These are phyloP conservation scores for Geotrichum restrictum DNA, from an alignment of 1,139 yeast species.

Conservation along the genomic window DNA sequence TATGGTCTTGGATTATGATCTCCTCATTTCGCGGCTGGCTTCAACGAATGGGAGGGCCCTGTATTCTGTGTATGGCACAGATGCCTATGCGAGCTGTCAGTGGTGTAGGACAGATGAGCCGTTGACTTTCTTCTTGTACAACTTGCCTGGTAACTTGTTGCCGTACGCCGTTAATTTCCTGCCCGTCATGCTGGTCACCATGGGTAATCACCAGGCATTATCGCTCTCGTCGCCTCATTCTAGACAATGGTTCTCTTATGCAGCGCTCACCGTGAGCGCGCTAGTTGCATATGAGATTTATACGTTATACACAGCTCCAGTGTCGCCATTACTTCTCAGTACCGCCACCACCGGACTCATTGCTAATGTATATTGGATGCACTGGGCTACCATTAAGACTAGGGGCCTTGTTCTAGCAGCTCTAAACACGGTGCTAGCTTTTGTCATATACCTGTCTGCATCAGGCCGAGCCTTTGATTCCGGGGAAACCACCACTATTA, in stretches of 20 bases:
- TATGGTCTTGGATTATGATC: conserved; percentile 17
- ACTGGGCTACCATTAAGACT: conserved; percentile 22
- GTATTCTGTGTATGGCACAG: conserved; percentile 31
- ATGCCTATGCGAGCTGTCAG: conserved; percentile 27
- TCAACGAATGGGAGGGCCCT: conserved; percentile 27
- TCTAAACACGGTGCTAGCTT: conserved; percentile 23
- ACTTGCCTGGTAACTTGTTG: conserved; percentile 25
- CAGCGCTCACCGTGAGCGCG: conserved; percentile 15
- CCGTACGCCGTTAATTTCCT: conserved; percentile 28
- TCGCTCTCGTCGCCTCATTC: conserved; percentile 16
- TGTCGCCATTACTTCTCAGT: neutral
- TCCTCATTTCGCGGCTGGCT: conserved; percentile 25
- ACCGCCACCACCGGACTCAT: conserved; percentile 14
- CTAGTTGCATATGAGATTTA: conserved; percentile 20
- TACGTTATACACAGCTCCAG: conserved; percentile 19
- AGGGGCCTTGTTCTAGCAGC: conserved; percentile 23
- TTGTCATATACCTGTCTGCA: conserved; percentile 24
- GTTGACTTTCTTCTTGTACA: conserved; percentile 25
- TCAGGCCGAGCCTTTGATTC: conserved; percentile 28
- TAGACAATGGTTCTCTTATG: conserved; percentile 24
- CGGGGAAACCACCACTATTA: conserved; percentile 14
- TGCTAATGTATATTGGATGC: conserved; percentile 26
- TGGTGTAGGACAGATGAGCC: conserved; percentile 29
- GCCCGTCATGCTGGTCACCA: conserved; percentile 26
- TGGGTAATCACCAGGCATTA: conserved; percentile 8